phyloP scores from a whole-genome alignment of 2,329 filamentous ascomycete species.

The Colletotrichum neosansevieriae region DNA sequence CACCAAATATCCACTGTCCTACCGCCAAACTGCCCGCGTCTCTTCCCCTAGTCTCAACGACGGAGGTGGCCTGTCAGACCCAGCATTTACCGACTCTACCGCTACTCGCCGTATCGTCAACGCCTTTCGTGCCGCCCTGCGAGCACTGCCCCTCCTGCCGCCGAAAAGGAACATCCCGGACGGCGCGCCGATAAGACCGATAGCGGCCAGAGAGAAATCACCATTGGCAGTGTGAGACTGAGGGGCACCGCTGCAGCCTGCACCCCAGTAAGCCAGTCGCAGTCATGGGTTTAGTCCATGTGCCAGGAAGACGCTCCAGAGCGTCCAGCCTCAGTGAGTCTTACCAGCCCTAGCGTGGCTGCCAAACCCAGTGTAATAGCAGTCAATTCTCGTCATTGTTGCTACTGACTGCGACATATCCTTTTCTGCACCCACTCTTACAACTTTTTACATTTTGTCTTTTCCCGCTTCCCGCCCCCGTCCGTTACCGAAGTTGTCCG shows the following conservation, averaged over 20 bases:
- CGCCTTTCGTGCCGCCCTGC: slow-evolving; percentile 1
- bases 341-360: slow-evolving; percentile 37
- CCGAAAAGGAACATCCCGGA: slow-evolving; percentile 33
- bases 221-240: slow-evolving; percentile 14
- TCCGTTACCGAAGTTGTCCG: slow-evolving; percentile 2
- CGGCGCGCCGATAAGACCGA: slow-evolving; percentile 38
- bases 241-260: slow-evolving; percentile 38
- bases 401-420: background rate
- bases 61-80: slow-evolving; percentile 28
- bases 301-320: slow-evolving; percentile 42
- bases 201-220: slow-evolving; percentile 27
- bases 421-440: slow-evolving; percentile 13
- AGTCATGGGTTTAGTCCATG: slow-evolving; percentile 43
- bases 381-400: slow-evolving; percentile 13
- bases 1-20: slow-evolving; percentile 29
- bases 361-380: slow-evolving; percentile 31
- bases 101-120: slow-evolving; percentile 22
- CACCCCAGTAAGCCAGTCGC: slow-evolving; percentile 40
- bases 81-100: slow-evolving; percentile 35
- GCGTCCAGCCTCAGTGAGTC: slow-evolving; percentile 41
- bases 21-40: slow-evolving; percentile 15
- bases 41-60: slow-evolving; percentile 6
- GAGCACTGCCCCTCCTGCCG: slow-evolving; percentile 39
- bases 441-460: slow-evolving; percentile 5
- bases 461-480: background rate